Percentiles rank a stretch among this genome's conserved stretches.
Conservation (phyloP, 176 grass and related monocot species). For the Eremochloa ophiuroides region DNA sequence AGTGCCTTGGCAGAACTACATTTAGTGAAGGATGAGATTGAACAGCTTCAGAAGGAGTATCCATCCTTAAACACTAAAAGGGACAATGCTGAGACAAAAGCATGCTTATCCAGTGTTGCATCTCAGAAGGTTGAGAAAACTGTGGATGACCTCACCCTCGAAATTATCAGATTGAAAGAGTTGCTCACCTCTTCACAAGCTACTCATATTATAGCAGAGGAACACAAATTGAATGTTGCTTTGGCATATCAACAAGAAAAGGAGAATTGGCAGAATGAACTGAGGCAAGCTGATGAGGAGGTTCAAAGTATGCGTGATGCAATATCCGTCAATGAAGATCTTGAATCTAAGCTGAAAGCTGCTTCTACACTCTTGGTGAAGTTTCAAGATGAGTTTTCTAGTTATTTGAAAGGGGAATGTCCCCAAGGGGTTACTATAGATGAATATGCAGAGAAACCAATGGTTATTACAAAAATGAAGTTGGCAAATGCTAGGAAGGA, state of each 20-base stretch:
- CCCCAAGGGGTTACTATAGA: not conserved
- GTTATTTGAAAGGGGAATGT: constrained; percentile 31
- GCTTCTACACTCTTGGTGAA: constrained; percentile 43
- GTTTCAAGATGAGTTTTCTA: constrained; percentile 41
- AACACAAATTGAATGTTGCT: constrained; percentile 45
- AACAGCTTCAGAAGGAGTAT: constrained; percentile 54
- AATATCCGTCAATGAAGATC: constrained; percentile 29
- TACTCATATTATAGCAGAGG: constrained; percentile 61
- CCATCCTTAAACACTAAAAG: constrained; percentile 44
- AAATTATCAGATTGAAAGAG: constrained; percentile 51
- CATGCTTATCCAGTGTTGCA: constrained; percentile 24
- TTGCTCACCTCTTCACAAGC: constrained; percentile 54
- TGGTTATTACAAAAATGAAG: not conserved
- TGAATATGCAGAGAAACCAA: constrained; percentile 12
- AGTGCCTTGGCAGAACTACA: constrained; percentile 53
- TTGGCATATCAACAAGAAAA: constrained; percentile 59
- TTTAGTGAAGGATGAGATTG: constrained; percentile 59
- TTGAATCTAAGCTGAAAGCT: constrained; percentile 46
- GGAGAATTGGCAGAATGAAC: constrained; percentile 52
- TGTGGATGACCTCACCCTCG: constrained; percentile 56
- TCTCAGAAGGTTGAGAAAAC: constrained; percentile 55
- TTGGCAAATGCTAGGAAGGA: constrained; percentile 40
- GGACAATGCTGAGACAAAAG: constrained; percentile 43
- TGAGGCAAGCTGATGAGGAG: constrained; percentile 56
- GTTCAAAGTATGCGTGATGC: constrained; percentile 40